A percentile compares a stretch with the other conserved stretches of the same genome.
phyloP scores from a whole-genome alignment of 139 green algal genomes.

The Micromonas commoda region DNA sequence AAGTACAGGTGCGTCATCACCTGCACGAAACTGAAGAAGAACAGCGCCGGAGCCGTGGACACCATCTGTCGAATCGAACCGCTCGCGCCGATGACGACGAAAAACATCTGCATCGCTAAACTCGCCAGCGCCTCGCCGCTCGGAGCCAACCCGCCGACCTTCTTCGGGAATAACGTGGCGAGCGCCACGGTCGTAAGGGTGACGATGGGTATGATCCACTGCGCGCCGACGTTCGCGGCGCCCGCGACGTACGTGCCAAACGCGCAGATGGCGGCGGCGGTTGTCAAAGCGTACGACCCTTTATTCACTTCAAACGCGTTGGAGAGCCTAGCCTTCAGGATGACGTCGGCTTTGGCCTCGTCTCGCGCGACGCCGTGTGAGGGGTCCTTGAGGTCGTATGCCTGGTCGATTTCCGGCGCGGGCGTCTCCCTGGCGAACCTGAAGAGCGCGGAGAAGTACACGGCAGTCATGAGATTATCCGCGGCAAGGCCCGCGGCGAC shows the following conservation, averaged over 20 bases:
- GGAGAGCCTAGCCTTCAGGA: background rate
- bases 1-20: slow-evolving; percentile 31
- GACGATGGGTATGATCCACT: slow-evolving; percentile 14
- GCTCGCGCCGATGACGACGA: slow-evolving; percentile 72
- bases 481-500: slow-evolving; percentile 71
- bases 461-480: slow-evolving; percentile 81
- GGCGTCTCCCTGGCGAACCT: slow-evolving; percentile 6
- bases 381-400: background rate
- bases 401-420: background rate
- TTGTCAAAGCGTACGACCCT: background rate
- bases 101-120: slow-evolving; percentile 66
- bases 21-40: slow-evolving; percentile 70
- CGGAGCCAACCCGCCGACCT: background rate
- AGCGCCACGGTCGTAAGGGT: background rate
- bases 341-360: background rate
- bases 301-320: background rate
- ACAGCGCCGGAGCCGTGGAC: slow-evolving; percentile 69
- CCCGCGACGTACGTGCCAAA: background rate
- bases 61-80: slow-evolving; percentile 67
- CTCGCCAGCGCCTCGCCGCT: slow-evolving; percentile 1
- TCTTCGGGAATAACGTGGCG: slow-evolving; percentile 10
- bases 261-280: background rate
- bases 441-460: slow-evolving; percentile 69
- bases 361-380: slow-evolving; percentile 11
- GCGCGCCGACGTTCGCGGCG: background rate